Percentiles rank a stretch among this genome's conserved stretches.
These are phyloP conservation scores for Monosporascus sp. DNA, from an alignment of 2,329 filamentous ascomycete genomes.

Conservation along the genomic window DNA sequence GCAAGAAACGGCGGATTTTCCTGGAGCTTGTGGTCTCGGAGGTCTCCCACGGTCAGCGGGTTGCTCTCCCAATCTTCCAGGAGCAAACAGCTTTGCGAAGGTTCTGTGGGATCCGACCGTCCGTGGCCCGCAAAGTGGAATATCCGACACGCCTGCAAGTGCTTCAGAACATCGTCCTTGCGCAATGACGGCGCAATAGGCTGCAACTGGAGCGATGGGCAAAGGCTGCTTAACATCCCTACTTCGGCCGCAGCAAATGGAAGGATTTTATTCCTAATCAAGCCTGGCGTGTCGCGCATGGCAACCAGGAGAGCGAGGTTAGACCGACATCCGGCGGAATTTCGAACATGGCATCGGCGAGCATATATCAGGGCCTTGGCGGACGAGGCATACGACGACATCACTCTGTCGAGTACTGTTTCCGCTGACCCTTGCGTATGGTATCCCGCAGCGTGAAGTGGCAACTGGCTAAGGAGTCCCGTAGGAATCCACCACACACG, in stretches of 20 bases:
- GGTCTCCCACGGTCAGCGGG: slow-evolving; percentile 8
- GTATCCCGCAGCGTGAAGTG: too few species aligned
- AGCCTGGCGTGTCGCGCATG: too few species aligned
- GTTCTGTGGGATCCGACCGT: slow-evolving; percentile 18
- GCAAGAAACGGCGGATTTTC: slow-evolving; percentile 24
- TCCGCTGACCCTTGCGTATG: too few species aligned
- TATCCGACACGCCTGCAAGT: slow-evolving; percentile 22
- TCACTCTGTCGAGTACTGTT: too few species aligned
- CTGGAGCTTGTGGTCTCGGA: slow-evolving; percentile 11
- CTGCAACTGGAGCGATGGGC: background rate
- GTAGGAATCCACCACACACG: too few species aligned
- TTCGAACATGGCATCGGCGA: too few species aligned
- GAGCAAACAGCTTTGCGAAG: slow-evolving; percentile 24
- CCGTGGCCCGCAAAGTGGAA: slow-evolving; percentile 39
- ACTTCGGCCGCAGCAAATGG: slow-evolving; percentile 6
- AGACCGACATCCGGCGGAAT: too few species aligned
- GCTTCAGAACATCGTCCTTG: slow-evolving; percentile 18
- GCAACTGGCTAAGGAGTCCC: too few species aligned
- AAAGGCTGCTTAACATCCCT: slow-evolving; percentile 7
- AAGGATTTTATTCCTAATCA: too few species aligned
- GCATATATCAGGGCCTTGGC: too few species aligned
- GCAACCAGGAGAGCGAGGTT: too few species aligned
- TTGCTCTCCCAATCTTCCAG: slow-evolving; percentile 19
- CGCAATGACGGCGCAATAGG: background rate
- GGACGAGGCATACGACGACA: too few species aligned